Evolutionary conservation across 352 stramenopile genomes (phyloP), one percentile per base, ranked within the genome.

Genomic region (Thalassiosira hispida): DNA sequence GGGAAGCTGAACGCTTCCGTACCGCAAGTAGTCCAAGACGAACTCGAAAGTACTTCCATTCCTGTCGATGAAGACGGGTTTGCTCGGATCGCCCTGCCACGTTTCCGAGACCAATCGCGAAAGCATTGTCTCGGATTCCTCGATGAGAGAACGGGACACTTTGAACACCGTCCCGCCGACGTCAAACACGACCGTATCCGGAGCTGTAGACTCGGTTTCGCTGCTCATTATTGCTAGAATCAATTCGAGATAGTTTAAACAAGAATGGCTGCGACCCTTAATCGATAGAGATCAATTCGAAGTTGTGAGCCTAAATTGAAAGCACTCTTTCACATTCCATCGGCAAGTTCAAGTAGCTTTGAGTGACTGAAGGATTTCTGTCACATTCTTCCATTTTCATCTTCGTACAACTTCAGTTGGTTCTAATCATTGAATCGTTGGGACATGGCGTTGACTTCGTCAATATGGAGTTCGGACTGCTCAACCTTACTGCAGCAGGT

Each of bases 1-100:
- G 20, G 71, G 71, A 20, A 80, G 49, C 14, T 20, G 18, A 16
- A 75, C 57, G 40, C 55, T 67, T 0, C 62, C 62, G 42, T 80
- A 75, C 1, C 65, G 53, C n/a, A 81, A 35, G 25, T 66, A 81
- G 38, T 77, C 42, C 42, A 81, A 53, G 22, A 72, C 56, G 11
- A 65, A 55, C 1, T 40, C 27, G 53, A 81, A 81, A 4, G 40
- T 69, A 23, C 46, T 25, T 5, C 63, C 52, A 57, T 81, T 62
- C 25, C 73, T 55, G 52, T 81, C 73, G 22, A 76, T 81, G 25
- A 81, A 81, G 55, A 81, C 51, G 11, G 47, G 46, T 47, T 57
- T 31, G 11, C 16, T 61, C 20, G 46, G 44, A 56, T 67, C 61
- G 16, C 7, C 40, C 0, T 63, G 35, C 61, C 46, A 74, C 23